Evolutionary conservation across 768 basidiomycete genomes (phyloP), one percentile per base, ranked within the genome.

Genomic region (Boletus edulis): DNA sequence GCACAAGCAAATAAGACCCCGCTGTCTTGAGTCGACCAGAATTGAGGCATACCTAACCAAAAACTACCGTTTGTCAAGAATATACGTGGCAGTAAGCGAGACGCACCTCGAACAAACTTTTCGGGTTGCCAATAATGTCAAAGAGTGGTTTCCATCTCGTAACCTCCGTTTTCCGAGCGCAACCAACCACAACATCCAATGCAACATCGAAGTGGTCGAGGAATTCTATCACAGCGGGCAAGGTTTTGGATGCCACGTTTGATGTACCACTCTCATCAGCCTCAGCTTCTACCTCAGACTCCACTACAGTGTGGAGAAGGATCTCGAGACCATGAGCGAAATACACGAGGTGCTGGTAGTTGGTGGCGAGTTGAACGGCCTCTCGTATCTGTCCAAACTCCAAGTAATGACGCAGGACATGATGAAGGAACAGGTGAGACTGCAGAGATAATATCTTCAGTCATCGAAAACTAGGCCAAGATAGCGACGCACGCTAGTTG

Each of bases 291-390:
- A 81, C 77, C 63, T 97, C 93, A 5, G 89, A 87, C 72, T 99
- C 97, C 3, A 95, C 85, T 3, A 97, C 92, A 5, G 85, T 89
- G 66, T 98, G 94, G 0, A 99, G 81, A 17, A 98, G 85, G 44
- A 99, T 89, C 72, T 99, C 97, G 43, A 99, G 79, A 3, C 91
- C 86, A 67, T 98, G 96, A 0, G 91, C 82, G 65, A 98, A 98
- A 73, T 88, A 99, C 9, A 97, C 87, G 32, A 98, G 83, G 49
- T 84, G 74, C 61, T 91, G 85, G 70, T 98, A 98, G 67, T 91
- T 84, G 15, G 84, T 80, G 3, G 94, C 95, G 65, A 98, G 90
- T 0, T 78, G 70, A 24, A 98, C 89, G 2, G 97, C 95, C 60
- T 92, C 89, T 57, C 78, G 78, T 42, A 87, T 75, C 59, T 79